Evolutionary conservation across 345 rosid species (phyloP), one percentile per base, ranked within the genome.

Genomic region (Chamaenerion angustifolium): DNA sequence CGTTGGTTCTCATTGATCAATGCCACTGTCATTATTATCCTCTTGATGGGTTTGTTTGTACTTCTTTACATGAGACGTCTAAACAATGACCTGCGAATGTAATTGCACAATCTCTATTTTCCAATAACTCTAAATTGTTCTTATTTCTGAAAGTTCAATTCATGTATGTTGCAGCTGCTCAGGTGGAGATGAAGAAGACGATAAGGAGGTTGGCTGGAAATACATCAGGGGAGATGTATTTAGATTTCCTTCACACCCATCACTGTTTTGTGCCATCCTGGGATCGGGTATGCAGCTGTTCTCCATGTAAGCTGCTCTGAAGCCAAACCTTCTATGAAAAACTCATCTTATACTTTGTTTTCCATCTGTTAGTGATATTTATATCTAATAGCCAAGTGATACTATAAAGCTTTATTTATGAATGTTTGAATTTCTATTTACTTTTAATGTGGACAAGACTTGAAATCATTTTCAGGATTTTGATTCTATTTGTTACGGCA

Each of bases 281-380:
- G 97, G 95, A 43, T 51, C 71, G 16, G 97, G 97, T 43, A 69
- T 77, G 65, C 97, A 89, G 65, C 61, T 85, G 49, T 62, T 89
- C 56, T 65, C 77, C 56, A 46, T 73, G 97, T 85, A 76, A 81
- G 90, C 65, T 57, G 45, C 80, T 50, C 14, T 16, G 15, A 37
- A 14, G 16, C 1, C 17, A 31, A 50, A 35, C 15, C 37, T 3
- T 14, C 12, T 50, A n/a, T n/a, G n/a, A n/a, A n/a, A n/a, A n/a
- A n/a, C 53, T 53, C 77, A 85, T 84, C 25, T 21, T 21, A 21
- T 21, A 2, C 25, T 21, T 21, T 21, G 25, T 21, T 21, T 21
- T 4, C 25, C 25, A 21, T 21, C 25, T 21, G 25, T 4, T 21
- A 2, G 3, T 21, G 25, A 21, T 21, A 7, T 31, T 1, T 31